Base-by-base conservation (phyloP, 2,329 filamentous ascomycete genomes). In the Colletotrichum orchidophilum region DNA sequence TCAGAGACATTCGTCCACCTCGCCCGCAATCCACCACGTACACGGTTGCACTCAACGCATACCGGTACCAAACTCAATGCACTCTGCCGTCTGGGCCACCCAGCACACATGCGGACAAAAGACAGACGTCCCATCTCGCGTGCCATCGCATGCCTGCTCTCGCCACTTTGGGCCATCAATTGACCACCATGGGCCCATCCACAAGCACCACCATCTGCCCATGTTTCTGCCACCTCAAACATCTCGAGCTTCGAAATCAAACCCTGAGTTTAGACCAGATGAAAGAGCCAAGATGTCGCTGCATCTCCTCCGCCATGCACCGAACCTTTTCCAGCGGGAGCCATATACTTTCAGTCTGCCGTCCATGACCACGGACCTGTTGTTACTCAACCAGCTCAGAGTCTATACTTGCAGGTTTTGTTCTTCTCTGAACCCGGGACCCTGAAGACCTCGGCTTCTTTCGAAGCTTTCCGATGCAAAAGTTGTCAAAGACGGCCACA, bases 161-260 rank as follows among this genome's bases (percentile, higher is more conserved):
- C 27, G 53, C 69, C 69, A 69, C 53, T 49, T 71, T 50, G 65
- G 27, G 63, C 58, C 53, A 21, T 31, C 24, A 39, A 39, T 39
- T 11, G 60, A 35, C 60, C 29, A 68, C 46, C 65, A 69, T 71
- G 64, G 64, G 42, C 64, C 58, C 64, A 69, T 63, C 46, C 35
- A 26, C 18, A n/a, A 49, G 69, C 64, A 63, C 65, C 69, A 69
- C 46, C 58, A 59, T 69, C 64, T 69, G 69, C 69, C 54, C 64
- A 71, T 69, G n/a, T 54, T 58, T 59, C 49, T 60, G 52, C 52
- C 64, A 61, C 63, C 69, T 69, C 53, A 71, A 71, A 71, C 69
- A 63, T 69, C 26, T 49, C 24, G 58, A 69, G 53, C 64, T 29
- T 71, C 69, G 53, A 31, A 63, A 63, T 39, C 35, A 35, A 69